These are phyloP conservation scores for Boletellus emodensis DNA, from an alignment of 768 basidiomycete species.

Conservation along the genomic window DNA sequence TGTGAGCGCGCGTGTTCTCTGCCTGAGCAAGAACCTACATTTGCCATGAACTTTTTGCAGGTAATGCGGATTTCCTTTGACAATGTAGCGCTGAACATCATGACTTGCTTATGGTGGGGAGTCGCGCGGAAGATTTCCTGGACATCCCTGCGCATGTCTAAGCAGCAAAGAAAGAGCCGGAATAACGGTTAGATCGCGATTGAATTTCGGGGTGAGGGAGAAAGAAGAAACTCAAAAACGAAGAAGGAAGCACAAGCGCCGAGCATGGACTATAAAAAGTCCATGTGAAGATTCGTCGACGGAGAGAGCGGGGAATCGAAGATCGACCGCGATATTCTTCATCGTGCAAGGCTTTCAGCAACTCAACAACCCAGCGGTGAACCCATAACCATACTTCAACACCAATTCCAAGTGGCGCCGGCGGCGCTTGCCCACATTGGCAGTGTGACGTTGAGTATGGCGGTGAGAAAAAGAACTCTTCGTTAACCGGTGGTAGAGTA, in stretches of 20 bases:
- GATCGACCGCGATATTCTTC: conserved; percentile 34
- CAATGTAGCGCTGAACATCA: conserved; percentile 99
- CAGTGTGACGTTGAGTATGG: conserved; percentile 35
- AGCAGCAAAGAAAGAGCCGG: conserved; percentile 46
- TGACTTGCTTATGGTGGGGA: conserved; percentile 99
- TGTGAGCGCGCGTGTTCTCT: neutral
- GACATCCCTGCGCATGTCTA: conserved; percentile 99
- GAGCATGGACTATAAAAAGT: conserved; percentile 8
- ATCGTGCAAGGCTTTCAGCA: conserved; percentile 33
- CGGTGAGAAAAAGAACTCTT: conserved; percentile 32
- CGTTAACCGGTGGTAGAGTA: conserved; percentile 31
- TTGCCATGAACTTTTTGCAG: conserved; percentile 99
- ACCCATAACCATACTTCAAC: conserved; percentile 37
- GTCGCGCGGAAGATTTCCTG: conserved; percentile 99
- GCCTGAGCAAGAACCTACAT: conserved; percentile 51
- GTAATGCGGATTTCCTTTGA: conserved; percentile 96
- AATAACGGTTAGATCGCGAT: conserved; percentile 61
- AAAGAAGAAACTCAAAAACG: conserved; percentile 47
- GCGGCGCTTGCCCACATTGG: conserved; percentile 38
- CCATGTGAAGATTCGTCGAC: conserved; percentile 16
- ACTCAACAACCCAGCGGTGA: conserved; percentile 34
- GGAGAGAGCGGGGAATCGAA: conserved; percentile 35
- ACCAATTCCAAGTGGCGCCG: conserved; percentile 37
- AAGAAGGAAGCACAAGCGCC: conserved; percentile 17
- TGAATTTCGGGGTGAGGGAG: conserved; percentile 47